Base-by-base conservation (phyloP, 495 filamentous ascomycete genomes). In the Tuber brumale region DNA sequence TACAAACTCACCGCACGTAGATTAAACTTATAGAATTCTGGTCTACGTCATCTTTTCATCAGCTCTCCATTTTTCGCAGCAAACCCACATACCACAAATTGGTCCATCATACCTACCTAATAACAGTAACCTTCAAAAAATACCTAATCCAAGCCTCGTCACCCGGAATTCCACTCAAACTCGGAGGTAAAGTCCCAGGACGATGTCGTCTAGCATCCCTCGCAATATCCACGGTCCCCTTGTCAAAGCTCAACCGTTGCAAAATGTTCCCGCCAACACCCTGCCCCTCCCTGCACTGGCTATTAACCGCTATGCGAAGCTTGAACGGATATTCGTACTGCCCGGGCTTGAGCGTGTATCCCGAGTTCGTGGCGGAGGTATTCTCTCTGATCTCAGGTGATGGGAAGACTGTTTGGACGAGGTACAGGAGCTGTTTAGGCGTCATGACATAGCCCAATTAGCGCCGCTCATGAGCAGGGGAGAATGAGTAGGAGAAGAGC, bases 241-340 rank as follows among this genome's bases (percentile, higher is more conserved):
- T 83, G 14, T 82, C 81, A 51, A 82, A 82, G 31, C 77, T 82
- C 14, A 82, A 37, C 66, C 76, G 77, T n/a, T 80, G 76, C 19
- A 82, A 37, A 19, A 82, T 19, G 44, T 70, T 70, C 27, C 80
- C 81, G 5, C 72, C 57, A 27, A 66, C 45, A 23, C 37, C 72
- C 35, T 69, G 78, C 18, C 76, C 81, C 35, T 77, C 69, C 9
- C 27, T 79, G 84, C 95, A 99, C 43, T 89, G 86, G 83, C 95
- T 97, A 85, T 99, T 97, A 86, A 97, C 92, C 12, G 94, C 94
- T 23, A 99, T 86, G 87, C 97, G 96, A 88, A 99, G 97, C 45
- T 88, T 84, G 83, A 99, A 99, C 3, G 93, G 92, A 84, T 95
- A 98, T 81, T 94, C 90, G 85, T 97, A 92, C 77, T 88, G 87